These are phyloP conservation scores for Elaeis oleifera DNA, from an alignment of 202 grass and related monocot species.

Conservation along the genomic window DNA sequence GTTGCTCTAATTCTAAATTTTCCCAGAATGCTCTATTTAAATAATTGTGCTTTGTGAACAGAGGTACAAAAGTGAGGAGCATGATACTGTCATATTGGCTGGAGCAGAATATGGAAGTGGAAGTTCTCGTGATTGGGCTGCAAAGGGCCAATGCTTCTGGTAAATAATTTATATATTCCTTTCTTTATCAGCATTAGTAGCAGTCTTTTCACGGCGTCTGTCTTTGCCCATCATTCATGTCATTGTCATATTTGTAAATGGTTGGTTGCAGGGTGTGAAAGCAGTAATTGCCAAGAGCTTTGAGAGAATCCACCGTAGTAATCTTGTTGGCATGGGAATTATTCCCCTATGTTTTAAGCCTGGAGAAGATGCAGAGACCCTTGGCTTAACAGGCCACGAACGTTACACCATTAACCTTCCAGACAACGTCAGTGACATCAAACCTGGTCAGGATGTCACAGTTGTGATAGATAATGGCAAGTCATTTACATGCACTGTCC, in stretches of 20 bases:
- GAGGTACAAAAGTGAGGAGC: conserved; percentile 83
- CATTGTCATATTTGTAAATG: conserved; percentile 11
- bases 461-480: conserved; percentile 74
- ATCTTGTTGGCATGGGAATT: conserved; percentile 96
- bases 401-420: conserved; percentile 80
- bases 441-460: conserved; percentile 83
- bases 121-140: conserved; percentile 92
- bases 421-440: conserved; percentile 55
- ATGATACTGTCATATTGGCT: conserved; percentile 75
- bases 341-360: conserved; percentile 83
- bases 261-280: conserved; percentile 73
- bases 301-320: conserved; percentile 96
- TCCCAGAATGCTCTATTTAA: too few relatives aligned
- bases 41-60: conserved; percentile 30
- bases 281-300: conserved; percentile 94
- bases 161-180: conserved; percentile 1
- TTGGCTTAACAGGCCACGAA: conserved; percentile 78
- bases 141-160: conserved; percentile 90
- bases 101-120: conserved; percentile 91
- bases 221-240: conserved; percentile 18
- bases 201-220: too few relatives aligned
- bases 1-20: too few relatives aligned
- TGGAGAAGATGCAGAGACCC: conserved; percentile 78
- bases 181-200: too few relatives aligned
- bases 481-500: conserved; percentile 65